A percentile compares a stretch with the other conserved stretches of the same genome.
Evolutionary conservation across 345 rosid genomes (phyloP).

Genomic region (Bruguiera sexangula): DNA sequence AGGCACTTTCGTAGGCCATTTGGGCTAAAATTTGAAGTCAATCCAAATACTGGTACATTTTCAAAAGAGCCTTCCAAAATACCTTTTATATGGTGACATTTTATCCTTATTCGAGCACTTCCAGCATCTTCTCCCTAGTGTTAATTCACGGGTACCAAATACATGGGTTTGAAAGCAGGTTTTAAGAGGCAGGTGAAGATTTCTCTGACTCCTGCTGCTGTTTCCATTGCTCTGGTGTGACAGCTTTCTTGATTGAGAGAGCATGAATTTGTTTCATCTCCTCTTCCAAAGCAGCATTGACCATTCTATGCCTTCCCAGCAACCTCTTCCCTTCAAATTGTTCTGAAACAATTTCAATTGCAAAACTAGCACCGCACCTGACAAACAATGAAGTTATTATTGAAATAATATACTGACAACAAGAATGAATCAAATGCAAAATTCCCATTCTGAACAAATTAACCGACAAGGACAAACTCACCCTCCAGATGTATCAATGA

Average conservation of each 20-base stretch:
- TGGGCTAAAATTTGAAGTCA: too few species aligned
- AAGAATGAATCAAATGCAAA: not conserved
- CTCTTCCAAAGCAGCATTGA: slow-evolving; percentile 69
- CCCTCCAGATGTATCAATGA: slow-evolving; percentile 92
- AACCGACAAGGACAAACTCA: slow-evolving; percentile 26
- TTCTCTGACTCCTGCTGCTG: slow-evolving; percentile 48
- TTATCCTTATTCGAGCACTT: not conserved
- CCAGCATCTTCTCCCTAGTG: not conserved
- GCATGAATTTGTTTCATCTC: slow-evolving; percentile 94
- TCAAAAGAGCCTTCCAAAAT: not conserved
- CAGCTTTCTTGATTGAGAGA: slow-evolving; percentile 74
- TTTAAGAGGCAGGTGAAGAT: slow-evolving; percentile 32
- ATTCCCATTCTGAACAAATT: not conserved
- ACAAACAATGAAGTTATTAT: not conserved
- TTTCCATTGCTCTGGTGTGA: slow-evolving; percentile 73
- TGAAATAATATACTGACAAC: not conserved
- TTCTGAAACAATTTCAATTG: slow-evolving; percentile 60
- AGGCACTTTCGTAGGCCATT: too few species aligned
- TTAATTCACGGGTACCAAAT: not conserved
- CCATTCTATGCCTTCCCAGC: slow-evolving; percentile 80
- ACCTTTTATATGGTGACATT: not conserved
- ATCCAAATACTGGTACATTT: not conserved
- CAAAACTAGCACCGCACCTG: slow-evolving; percentile 90
- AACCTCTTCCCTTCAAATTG: slow-evolving; percentile 83
- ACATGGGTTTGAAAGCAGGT: not conserved